These are phyloP conservation scores for Gossypium anomalum DNA, from an alignment of 345 rosid species.

Conservation along the genomic window DNA sequence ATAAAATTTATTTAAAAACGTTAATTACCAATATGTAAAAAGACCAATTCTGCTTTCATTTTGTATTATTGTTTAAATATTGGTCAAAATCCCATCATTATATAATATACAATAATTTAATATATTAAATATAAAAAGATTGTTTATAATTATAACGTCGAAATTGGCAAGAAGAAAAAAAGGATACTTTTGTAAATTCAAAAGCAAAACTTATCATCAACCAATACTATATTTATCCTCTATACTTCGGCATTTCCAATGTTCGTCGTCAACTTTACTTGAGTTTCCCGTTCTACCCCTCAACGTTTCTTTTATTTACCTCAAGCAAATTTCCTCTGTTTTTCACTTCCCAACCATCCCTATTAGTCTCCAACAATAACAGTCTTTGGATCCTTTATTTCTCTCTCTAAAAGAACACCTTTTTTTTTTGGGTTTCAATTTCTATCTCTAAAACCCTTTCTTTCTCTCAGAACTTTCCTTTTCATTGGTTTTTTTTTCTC, in stretches of 20 bases:
- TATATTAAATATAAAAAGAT: too few species aligned
- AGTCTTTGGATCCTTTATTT: slow-evolving; percentile 12
- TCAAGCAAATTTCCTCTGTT: neutral
- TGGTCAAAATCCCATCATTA: neutral
- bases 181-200: neutral
- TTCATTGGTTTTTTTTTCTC: slow-evolving; percentile 13
- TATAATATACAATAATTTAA: too few species aligned
- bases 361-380: neutral
- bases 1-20: too few species aligned
- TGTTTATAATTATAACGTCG: neutral
- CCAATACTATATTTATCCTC: neutral
- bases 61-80: too few species aligned
- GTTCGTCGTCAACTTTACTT: neutral
- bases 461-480: slow-evolving; percentile 1
- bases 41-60: neutral
- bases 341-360: neutral
- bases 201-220: neutral
- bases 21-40: too few species aligned
- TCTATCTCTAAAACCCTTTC: neutral
- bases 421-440: neutral
- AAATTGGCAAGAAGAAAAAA: neutral
- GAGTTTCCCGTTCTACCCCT: neutral
- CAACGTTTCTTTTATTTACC: neutral
- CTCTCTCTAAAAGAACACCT: neutral
- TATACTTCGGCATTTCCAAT: neutral